Percentiles rank a stretch among this genome's conserved stretches.
Conservation (phyloP, 2,329 filamentous ascomycete genomes). For the Cladorrhinum sp. region DNA sequence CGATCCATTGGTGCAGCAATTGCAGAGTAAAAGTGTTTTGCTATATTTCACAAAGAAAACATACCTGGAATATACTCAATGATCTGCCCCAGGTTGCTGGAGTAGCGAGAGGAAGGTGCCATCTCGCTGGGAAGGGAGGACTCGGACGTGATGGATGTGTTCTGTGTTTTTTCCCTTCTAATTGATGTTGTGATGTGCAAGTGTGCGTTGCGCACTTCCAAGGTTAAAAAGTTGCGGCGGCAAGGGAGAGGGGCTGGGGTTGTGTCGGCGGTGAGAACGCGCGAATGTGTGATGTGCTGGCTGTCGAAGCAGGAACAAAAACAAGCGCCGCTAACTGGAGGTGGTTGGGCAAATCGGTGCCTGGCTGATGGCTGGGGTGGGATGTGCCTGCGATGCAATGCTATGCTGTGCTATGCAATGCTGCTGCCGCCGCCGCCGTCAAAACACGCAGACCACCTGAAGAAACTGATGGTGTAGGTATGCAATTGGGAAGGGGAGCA, state of each 20-base stretch:
- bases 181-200: neutral
- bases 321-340: constrained; percentile 3
- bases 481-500: constrained; percentile 29
- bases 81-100: constrained; percentile 73
- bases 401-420: constrained; percentile 3
- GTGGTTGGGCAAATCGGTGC: constrained; percentile 1
- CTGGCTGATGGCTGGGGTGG: neutral
- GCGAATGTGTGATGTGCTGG: neutral
- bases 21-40: constrained; percentile 3
- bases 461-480: constrained; percentile 14
- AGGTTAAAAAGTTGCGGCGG: neutral
- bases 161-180: neutral
- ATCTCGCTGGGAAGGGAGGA: constrained; percentile 34
- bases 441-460: neutral
- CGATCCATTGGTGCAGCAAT: neutral
- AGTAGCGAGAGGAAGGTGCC: constrained; percentile 48
- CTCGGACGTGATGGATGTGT: constrained; percentile 23
- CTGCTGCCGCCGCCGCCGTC: too few species aligned
- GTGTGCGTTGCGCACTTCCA: neutral
- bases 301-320: neutral
- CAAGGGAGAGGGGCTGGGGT: neutral
- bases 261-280: neutral
- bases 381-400: constrained; percentile 1
- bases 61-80: constrained; percentile 95
- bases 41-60: constrained; percentile 30